Evolutionary conservation across 306 rosid species (phyloP).

Genomic region (Albizia julibrissin): DNA sequence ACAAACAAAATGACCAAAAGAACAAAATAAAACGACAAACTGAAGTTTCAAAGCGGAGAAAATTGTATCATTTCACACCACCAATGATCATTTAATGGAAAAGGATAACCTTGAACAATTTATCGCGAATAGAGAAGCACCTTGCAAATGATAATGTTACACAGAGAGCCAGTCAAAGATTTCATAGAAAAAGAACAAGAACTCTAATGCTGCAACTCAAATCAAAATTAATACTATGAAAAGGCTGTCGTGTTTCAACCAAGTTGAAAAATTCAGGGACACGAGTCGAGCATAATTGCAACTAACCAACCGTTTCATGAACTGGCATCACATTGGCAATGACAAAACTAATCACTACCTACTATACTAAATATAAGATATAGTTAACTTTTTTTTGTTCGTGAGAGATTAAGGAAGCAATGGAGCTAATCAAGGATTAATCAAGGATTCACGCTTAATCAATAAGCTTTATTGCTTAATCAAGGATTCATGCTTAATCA

Average conservation of each 20-base stretch:
- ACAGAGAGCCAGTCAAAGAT: background rate
- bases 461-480: too few relatives aligned
- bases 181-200: background rate
- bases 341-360: background rate
- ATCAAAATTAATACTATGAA: background rate
- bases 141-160: background rate
- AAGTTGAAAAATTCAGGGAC: background rate
- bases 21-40: too few relatives aligned
- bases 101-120: background rate
- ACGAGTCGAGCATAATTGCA: background rate
- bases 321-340: background rate
- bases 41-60: too few relatives aligned
- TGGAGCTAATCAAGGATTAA: too few relatives aligned
- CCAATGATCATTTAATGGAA: too few relatives aligned
- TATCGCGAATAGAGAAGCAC: background rate
- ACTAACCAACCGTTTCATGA: background rate
- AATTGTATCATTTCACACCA: too few relatives aligned
- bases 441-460: too few relatives aligned
- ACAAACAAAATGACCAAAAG: too few relatives aligned
- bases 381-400: too few relatives aligned
- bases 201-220: constrained; percentile 1
- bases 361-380: too few relatives aligned
- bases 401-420: too few relatives aligned
- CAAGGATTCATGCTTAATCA: too few relatives aligned
- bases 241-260: background rate